Conservation (phyloP, 2,329 filamentous ascomycete species). For the Lachnellula hyalina region DNA sequence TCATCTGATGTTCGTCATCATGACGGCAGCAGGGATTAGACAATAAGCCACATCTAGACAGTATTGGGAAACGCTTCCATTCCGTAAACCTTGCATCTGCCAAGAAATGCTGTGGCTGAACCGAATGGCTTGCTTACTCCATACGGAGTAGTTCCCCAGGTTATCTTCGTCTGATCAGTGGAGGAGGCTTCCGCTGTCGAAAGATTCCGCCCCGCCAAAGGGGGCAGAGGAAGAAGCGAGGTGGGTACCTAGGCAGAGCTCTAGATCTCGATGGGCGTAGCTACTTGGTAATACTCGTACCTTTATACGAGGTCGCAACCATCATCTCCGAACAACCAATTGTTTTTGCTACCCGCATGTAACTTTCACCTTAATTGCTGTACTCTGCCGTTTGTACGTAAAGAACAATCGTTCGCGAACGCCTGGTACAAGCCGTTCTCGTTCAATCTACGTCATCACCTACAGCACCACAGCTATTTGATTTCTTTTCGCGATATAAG, state of each 20-base stretch:
- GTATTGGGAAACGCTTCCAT: background rate
- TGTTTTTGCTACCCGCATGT: background rate
- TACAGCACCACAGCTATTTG: background rate
- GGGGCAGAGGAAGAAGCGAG: too few species aligned
- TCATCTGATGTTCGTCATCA: background rate
- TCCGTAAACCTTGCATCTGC: background rate
- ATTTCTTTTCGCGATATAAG: background rate
- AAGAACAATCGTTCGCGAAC: too few species aligned
- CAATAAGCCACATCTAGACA: background rate
- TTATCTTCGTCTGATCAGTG: too few species aligned
- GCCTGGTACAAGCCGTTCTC: too few species aligned
- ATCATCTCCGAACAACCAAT: background rate
- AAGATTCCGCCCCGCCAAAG: too few species aligned
- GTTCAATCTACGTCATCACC: background rate
- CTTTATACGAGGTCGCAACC: too few species aligned
- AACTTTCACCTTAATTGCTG: too few species aligned
- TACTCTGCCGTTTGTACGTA: too few species aligned
- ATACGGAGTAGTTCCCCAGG: too few species aligned
- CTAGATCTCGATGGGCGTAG: background rate
- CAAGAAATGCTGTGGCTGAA: background rate
- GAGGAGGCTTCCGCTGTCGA: too few species aligned
- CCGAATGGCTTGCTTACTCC: background rate
- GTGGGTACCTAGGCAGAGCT: background rate
- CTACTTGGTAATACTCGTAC: too few species aligned
- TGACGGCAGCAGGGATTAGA: background rate